phyloP scores from a whole-genome alignment of 495 filamentous ascomycete species.

The Podospora sp. region DNA sequence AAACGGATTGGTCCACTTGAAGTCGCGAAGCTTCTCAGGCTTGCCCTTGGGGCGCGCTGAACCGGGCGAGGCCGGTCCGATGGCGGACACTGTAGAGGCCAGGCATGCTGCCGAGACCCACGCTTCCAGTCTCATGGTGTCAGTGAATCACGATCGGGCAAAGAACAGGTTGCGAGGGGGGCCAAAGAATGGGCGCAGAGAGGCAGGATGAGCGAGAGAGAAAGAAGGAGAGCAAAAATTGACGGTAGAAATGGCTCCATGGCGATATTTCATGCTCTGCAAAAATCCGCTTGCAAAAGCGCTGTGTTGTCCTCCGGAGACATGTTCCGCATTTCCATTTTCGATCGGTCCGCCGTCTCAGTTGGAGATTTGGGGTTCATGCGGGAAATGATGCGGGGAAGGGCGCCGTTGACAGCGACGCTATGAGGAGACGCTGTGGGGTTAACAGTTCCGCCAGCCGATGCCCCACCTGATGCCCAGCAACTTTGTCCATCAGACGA shows the following conservation, averaged over 20 bases:
- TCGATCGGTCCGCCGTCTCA: conserved; percentile 28
- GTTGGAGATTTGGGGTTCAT: conserved; percentile 28
- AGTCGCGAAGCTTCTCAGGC: conserved; percentile 30
- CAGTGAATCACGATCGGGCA: not conserved
- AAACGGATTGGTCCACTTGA: conserved; percentile 40
- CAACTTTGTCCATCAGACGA: too few species aligned
- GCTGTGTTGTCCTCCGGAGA: conserved; percentile 42
- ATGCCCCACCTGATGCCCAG: too few species aligned
- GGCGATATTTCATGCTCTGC: conserved; percentile 13
- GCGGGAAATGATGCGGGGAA: conserved; percentile 3
- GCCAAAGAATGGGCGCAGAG: too few species aligned
- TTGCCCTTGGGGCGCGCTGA: conserved; percentile 28
- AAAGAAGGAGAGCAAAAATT: not conserved
- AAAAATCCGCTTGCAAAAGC: conserved; percentile 5
- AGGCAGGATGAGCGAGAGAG: not conserved
- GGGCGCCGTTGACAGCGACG: not conserved
- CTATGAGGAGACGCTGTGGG: not conserved
- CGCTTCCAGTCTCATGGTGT: conserved; percentile 32
- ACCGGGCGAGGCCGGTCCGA: conserved; percentile 30
- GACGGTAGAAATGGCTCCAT: conserved; percentile 14
- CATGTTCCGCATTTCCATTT: conserved; percentile 39
- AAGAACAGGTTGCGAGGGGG: not conserved
- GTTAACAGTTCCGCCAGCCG: not conserved
- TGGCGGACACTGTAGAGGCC: conserved; percentile 24
- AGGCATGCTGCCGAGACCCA: conserved; percentile 25